A percentile compares a stretch with the other conserved stretches of the same genome.
phyloP scores from a whole-genome alignment of 495 filamentous ascomycete genomes.

The Aspergillus asperescens region DNA sequence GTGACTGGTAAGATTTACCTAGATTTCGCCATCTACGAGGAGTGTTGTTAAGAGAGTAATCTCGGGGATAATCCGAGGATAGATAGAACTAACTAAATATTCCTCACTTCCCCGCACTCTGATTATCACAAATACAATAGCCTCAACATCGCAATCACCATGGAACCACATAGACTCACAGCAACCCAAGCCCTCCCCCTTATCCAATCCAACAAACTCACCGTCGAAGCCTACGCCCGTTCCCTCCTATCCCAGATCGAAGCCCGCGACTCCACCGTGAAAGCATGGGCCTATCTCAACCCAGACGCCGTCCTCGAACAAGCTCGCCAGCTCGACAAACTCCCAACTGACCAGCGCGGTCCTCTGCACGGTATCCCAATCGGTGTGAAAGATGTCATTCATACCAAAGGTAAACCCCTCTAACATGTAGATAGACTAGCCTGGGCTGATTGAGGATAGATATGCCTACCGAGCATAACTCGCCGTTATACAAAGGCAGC shows the following conservation, averaged over 20 bases:
- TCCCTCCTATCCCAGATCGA: constrained; percentile 48
- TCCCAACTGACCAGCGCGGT: constrained; percentile 42
- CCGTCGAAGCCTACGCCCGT: constrained; percentile 47
- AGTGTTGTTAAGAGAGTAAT: no score
- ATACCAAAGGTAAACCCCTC: constrained; percentile 35
- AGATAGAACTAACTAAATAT: no score
- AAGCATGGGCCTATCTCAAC: constrained; percentile 52
- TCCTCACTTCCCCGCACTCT: no score
- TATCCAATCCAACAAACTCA: constrained; percentile 21
- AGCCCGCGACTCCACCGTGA: constrained; percentile 40
- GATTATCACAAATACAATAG: neutral
- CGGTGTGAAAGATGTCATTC: constrained; percentile 54
- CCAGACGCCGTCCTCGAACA: constrained; percentile 43
- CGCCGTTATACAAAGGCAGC: constrained; percentile 11
- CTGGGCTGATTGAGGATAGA: neutral
- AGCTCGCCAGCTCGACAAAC: constrained; percentile 46
- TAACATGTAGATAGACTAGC: neutral
- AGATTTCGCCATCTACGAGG: no score
- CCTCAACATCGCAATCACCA: neutral
- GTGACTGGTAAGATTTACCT: no score
- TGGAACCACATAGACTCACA: constrained; percentile 7
- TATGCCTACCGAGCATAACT: constrained; percentile 15
- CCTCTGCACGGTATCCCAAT: constrained; percentile 51
- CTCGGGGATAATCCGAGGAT: no score
- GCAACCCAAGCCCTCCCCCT: constrained; percentile 2